Base-by-base conservation (phyloP, 176 grass and related monocot species). In the Avena atlantica region DNA sequence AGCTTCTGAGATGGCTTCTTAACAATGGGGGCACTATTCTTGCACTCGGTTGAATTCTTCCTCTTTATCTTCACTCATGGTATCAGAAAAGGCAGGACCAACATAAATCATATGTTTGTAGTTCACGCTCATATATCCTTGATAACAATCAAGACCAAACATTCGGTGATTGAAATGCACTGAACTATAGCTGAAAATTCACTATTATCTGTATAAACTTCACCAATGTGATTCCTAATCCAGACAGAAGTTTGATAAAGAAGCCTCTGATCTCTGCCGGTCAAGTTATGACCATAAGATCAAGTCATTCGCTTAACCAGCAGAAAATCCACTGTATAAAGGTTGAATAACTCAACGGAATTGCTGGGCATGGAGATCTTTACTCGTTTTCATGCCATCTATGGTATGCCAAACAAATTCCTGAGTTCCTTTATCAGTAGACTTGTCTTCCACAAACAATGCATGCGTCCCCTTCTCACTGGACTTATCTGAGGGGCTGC, bases 351-450 rank as follows among this genome's bases (percentile, higher is more conserved):
- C 71, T 65, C n/a, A 81, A 61, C 8, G 61, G 25, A 87, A 84
- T 59, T 57, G 20, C 36, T 78, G 60, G 53, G 48, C 66, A 84
- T 78, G 70, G 45, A 70, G 24, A 48, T 6, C 20, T 55, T 76
- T 87, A 37, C 80, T 80, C 69, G 53, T 36, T 79, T 69, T 56
- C 84, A 87, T 81, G 60, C 56, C 68, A 80, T 79, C 80, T 85
- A 89, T 45, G 81, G 89, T 56, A 91, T 76, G 56, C 88, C 78
- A 86, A 85, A 87, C 66, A 88, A 88, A 68, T 74, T 88, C 88
- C 90, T 61, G 82, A 85, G 52, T 36, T 56, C 76, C 86, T 61
- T 88, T 88, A 76, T 88, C 86, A 69, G 82, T 29, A 53, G 89
- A 62, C 29, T 91, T 85, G 40, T 81, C 89, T 82, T 67, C 71